Evolutionary conservation across 1,284 basidiomycete species (phyloP), one percentile per base, ranked within the genome.

Genomic region (Heterobasidion annosum): DNA sequence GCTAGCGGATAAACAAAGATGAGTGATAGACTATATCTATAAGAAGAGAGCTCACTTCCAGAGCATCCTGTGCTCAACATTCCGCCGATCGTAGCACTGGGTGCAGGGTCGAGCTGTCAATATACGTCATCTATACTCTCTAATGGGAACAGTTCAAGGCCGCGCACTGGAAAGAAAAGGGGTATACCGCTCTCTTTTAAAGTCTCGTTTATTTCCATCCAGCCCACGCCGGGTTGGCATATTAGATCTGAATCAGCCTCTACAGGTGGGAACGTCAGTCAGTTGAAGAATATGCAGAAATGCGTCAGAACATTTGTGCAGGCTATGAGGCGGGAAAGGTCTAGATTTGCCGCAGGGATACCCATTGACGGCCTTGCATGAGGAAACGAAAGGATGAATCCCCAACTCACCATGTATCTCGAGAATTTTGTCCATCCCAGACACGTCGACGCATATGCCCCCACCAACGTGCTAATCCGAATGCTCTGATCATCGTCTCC

Each of bases 1-100:
- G 83, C 85, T 62, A 46, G 13, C 18, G 15, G 5, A 10, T 18
- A 16, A 19, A 44, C 34, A 44, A 33, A n/a, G 2, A 6, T 16
- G 12, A 19, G 10, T 19, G 13, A 18, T 8, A 18, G 16, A 33
- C 10, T 18, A 51, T 12, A 12, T 9, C 7, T 5, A 8, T 50
- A 33, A n/a, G 48, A 16, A 9, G 18, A 34, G 10, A 50, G 68
- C 83, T 53, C 63, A 88, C 86, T 87, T 59, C 86, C 87, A 18
- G 83, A 88, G 64, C 86, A 89, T 0, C 89, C 88, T 0, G 88
- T 94, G 50, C 86, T 87, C 32, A 92, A 76, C 92, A 98, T 97
- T 0, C 94, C 95, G 33, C 93, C 94, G 37, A 97, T 85, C 0
- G 91, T 93, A 0, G 93, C 93, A 19, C 78, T 77, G 1, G 83